These are phyloP conservation scores for Botrytis fabae DNA, from an alignment of 2,329 filamentous ascomycete species.

Conservation along the genomic window DNA sequence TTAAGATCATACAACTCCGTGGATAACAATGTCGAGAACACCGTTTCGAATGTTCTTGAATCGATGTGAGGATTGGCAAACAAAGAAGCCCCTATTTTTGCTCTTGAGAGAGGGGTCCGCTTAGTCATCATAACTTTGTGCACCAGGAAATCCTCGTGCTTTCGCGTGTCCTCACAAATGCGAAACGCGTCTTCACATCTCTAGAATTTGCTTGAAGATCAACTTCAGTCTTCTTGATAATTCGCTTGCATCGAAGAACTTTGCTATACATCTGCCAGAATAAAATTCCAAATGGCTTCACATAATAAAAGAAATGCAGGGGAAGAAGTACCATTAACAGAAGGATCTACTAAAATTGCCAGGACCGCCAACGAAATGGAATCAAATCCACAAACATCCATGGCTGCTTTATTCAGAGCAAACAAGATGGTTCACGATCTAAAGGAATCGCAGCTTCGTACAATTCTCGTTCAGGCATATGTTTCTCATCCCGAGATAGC, in stretches of 20 bases:
- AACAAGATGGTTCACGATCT: conserved; percentile 21
- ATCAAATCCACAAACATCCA: conserved; percentile 8
- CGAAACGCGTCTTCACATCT: conserved; percentile 10
- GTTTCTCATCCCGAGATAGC: conserved; percentile 13
- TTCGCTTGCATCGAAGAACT: neutral
- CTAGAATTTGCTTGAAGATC: neutral
- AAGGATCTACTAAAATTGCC: neutral
- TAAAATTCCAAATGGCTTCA: neutral
- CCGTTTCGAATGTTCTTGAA: neutral
- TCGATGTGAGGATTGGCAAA: neutral
- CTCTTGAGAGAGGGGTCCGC: neutral
- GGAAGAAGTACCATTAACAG: neutral
- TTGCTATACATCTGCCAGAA: neutral
- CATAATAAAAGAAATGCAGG: conserved; percentile 3
- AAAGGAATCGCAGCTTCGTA: conserved; percentile 20
- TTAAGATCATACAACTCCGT: neutral
- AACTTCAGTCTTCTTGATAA: conserved; percentile 3
- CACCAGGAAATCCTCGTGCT: conserved; percentile 2
- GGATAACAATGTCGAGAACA: neutral
- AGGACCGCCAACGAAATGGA: neutral
- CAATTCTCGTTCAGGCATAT: conserved; percentile 21
- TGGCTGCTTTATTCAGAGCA: conserved; percentile 15
- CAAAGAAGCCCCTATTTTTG: neutral
- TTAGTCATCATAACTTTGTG: conserved; percentile 1
- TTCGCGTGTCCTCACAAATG: neutral